These are phyloP conservation scores for Fusarium caatingaense DNA, from an alignment of 2,329 filamentous ascomycete genomes.

Conservation along the genomic window DNA sequence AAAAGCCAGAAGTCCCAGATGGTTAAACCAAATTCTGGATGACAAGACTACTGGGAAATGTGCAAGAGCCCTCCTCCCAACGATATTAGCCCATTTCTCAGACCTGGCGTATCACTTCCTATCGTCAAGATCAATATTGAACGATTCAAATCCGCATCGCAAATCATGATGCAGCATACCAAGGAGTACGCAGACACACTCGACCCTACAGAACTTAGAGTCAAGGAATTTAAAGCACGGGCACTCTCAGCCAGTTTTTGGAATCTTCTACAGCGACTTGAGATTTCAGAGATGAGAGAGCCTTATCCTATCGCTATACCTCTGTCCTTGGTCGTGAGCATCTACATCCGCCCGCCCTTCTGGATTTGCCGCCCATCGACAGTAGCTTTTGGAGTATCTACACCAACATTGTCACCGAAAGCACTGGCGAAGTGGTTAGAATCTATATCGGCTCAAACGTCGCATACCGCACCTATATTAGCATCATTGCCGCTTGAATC, in stretches of 20 bases:
- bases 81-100: background rate
- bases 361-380: background rate
- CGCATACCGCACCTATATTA: background rate
- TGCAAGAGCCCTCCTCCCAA: background rate
- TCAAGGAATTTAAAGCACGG: background rate
- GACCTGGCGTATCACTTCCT: background rate
- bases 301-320: too few relatives aligned
- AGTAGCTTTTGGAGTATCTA: background rate
- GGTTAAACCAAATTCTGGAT: background rate
- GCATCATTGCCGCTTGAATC: accelerated
- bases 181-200: background rate
- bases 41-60: background rate
- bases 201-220: background rate
- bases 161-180: background rate
- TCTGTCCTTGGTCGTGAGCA: background rate
- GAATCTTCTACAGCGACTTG: background rate
- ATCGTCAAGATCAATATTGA: background rate
- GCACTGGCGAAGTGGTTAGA: background rate
- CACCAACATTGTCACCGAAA: background rate
- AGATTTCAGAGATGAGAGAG: background rate
- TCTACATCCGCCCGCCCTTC: background rate
- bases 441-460: background rate
- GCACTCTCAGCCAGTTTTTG: background rate
- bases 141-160: background rate
- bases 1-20: background rate